Evolutionary conservation across 139 green algal species (phyloP), one percentile per base, ranked within the genome.

Genomic region (Picochlorum sp.): DNA sequence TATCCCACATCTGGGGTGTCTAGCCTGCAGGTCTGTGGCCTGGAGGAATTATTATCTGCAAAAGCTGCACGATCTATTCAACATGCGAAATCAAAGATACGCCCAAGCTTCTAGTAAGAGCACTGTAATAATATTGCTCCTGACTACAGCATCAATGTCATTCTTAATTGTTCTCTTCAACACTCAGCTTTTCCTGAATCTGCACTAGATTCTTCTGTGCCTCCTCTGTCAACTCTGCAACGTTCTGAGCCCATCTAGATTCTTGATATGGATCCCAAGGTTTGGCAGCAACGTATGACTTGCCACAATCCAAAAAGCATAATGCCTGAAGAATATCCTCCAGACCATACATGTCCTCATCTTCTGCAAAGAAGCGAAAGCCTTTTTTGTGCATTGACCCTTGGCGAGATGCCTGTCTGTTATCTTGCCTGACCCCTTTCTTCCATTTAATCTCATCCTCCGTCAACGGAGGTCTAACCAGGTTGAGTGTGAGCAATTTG

Each of bases 301-400:
- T 18, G 3, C 80, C 76, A 5, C 59, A 64, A 22, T 83, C 65
- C 26, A 72, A 1, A 26, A 86, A 81, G 25, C 63, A 70, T 30
- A 82, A 24, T 4, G 74, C 81, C 33, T 84, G 69, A 50, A 90
- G 60, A 1, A 79, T 50, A 32, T 74, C 61, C 36, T 85, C 74
- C 26, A 90, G 65, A 16, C 36, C 57, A 51, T 72, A 87, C 10
- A 73, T 31, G 45, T 90, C 83, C 32, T 88, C 72, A 37, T 90
- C 81, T n/a, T 90, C 83, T 3, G 57, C 50, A 56, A 90, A 90
- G 45, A 86, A 85, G 20, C 81, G 54, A 9, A 50, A 74, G 22
- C 83, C 81, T 24, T 70, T 74, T 10, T 63, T 3, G 7, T 52
- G 10, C 43, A 63, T 30, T 18, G 61, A 55, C 9, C 62, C 63